phyloP scores from a whole-genome alignment of 1,139 yeast species.

The Spencermartinsiella ligniputridi region DNA sequence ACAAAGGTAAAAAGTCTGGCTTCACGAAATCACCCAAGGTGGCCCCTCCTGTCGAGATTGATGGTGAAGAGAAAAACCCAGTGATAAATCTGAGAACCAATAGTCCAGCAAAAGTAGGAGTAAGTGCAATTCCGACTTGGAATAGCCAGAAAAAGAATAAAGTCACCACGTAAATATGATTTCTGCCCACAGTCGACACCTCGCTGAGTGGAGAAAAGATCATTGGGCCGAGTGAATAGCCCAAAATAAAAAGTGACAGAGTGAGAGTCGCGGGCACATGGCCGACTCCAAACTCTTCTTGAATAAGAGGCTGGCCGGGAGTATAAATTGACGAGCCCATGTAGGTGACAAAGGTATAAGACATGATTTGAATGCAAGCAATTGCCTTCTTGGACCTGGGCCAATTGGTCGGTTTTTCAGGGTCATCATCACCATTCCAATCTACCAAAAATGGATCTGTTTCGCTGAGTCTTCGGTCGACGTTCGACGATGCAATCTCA shows the following conservation, averaged over 20 bases:
- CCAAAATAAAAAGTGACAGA: slow-evolving; percentile 52
- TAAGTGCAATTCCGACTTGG: slow-evolving; percentile 46
- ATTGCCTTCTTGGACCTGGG: slow-evolving; percentile 37
- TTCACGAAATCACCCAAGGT: slow-evolving; percentile 57
- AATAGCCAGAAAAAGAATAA: slow-evolving; percentile 53
- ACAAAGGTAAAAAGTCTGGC: slow-evolving; percentile 18
- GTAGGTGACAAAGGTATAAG: slow-evolving; percentile 51
- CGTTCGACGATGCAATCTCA: neutral
- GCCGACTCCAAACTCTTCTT: slow-evolving; percentile 42
- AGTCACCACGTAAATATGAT: slow-evolving; percentile 47
- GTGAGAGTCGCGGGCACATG: slow-evolving; percentile 45
- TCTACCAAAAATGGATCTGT: slow-evolving; percentile 25
- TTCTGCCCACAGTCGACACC: slow-evolving; percentile 49
- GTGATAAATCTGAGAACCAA: slow-evolving; percentile 72
- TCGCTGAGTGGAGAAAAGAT: slow-evolving; percentile 54
- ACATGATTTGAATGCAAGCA: slow-evolving; percentile 39
- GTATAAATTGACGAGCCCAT: slow-evolving; percentile 61
- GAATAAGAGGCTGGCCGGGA: slow-evolving; percentile 47
- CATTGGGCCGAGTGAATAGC: slow-evolving; percentile 56
- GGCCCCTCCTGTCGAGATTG: slow-evolving; percentile 84
- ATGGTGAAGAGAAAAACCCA: slow-evolving; percentile 80
- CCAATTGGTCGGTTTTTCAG: slow-evolving; percentile 60
- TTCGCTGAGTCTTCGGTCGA: neutral
- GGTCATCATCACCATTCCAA: slow-evolving; percentile 52
- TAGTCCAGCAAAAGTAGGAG: slow-evolving; percentile 43